Evolutionary conservation across 2,329 filamentous ascomycete species (phyloP).

Genomic region (Dendrostoma leiphaemia): DNA sequence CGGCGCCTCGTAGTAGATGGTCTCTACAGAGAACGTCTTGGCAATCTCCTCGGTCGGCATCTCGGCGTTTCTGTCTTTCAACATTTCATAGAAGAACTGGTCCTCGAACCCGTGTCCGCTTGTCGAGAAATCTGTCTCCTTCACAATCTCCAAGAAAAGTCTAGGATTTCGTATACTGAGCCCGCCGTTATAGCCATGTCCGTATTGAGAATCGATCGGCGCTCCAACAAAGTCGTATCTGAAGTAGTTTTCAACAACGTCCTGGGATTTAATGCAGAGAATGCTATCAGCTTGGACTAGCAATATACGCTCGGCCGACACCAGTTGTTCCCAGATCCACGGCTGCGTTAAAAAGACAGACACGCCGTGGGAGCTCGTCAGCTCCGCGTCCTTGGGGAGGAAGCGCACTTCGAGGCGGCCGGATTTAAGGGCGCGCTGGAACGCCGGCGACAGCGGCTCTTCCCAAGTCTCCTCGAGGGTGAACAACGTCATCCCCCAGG

Average conservation of each 20-base stretch:
- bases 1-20: slow-evolving; percentile 28
- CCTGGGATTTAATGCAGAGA: slow-evolving; percentile 27
- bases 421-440: slow-evolving; percentile 31
- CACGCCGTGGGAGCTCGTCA: slow-evolving; percentile 30
- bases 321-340: slow-evolving; percentile 32
- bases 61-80: slow-evolving; percentile 23
- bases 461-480: slow-evolving; percentile 29
- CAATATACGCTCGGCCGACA: slow-evolving; percentile 27
- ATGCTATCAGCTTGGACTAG: slow-evolving; percentile 34
- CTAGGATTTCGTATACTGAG: slow-evolving; percentile 30
- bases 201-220: slow-evolving; percentile 24
- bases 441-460: slow-evolving; percentile 27
- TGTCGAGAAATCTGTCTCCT: slow-evolving; percentile 19
- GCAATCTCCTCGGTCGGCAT: slow-evolving; percentile 27
- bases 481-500: slow-evolving; percentile 41
- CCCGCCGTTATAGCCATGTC: slow-evolving; percentile 30
- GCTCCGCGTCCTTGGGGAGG: slow-evolving; percentile 29
- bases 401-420: slow-evolving; percentile 32
- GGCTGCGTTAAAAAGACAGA: slow-evolving; percentile 29
- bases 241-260: slow-evolving; percentile 31
- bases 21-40: slow-evolving; percentile 29
- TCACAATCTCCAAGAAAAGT: slow-evolving; percentile 23
- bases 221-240: slow-evolving; percentile 32
- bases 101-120: slow-evolving; percentile 28
- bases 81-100: slow-evolving; percentile 30